Percentiles rank a stretch among this genome's conserved stretches.
Conservation (phyloP, 352 stramenopile species). For the Phytopythium helicoides region DNA sequence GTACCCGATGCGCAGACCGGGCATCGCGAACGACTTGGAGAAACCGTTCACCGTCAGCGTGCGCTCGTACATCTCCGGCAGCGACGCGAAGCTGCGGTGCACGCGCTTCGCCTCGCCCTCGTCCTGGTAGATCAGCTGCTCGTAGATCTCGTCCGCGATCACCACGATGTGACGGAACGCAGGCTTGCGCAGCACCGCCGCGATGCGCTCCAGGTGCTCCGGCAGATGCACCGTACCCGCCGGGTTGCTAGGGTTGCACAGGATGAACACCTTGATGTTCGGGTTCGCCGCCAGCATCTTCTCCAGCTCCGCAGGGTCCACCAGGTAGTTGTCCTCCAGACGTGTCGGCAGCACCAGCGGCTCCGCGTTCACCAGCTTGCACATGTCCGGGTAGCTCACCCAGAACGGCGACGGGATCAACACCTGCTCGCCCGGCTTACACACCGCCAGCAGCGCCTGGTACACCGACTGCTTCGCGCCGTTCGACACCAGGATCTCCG, state of each 20-base stretch:
- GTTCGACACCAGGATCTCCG: constrained; percentile 94
- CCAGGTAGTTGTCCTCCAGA: constrained; percentile 88
- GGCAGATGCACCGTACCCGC: constrained; percentile 82
- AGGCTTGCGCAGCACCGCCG: constrained; percentile 48
- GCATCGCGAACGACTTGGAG: constrained; percentile 96
- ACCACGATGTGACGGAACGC: constrained; percentile 80
- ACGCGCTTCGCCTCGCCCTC: constrained; percentile 41
- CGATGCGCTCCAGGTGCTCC: constrained; percentile 46
- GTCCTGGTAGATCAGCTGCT: constrained; percentile 91
- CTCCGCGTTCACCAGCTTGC: constrained; percentile 81
- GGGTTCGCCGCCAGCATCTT: constrained; percentile 61
- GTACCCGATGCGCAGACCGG: constrained; percentile 93
- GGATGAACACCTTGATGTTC: constrained; percentile 86
- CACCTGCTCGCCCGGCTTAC: constrained; percentile 90
- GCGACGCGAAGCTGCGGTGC: constrained; percentile 64
- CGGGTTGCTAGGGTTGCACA: constrained; percentile 98
- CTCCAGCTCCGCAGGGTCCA: constrained; percentile 83
- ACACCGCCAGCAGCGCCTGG: constrained; percentile 89
- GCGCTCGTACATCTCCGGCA: constrained; percentile 84
- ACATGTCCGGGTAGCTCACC: constrained; percentile 96
- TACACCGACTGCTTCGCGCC: constrained; percentile 94
- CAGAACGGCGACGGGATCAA: constrained; percentile 97
- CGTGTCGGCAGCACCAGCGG: constrained; percentile 89
- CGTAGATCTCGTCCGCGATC: constrained; percentile 96
- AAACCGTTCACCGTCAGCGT: constrained; percentile 96